Base-by-base conservation (phyloP, 2,329 filamentous ascomycete genomes). In the Fusarium pilosicola region DNA sequence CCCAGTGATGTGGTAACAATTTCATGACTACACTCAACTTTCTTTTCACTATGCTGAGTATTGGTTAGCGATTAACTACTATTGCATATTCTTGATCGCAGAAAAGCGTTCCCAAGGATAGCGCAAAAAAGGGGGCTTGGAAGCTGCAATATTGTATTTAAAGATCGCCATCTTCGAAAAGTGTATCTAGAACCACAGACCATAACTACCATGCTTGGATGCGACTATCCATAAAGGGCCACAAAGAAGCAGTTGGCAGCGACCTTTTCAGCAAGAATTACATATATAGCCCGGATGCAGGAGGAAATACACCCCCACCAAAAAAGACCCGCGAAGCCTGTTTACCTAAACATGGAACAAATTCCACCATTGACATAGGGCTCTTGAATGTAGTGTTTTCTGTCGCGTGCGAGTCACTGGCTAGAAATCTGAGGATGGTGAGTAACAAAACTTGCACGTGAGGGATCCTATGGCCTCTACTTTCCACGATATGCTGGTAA, bases 1-100 rank as follows among this genome's bases (percentile, higher is more conserved):
- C 73, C 18, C 67, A 76, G 58, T 76, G 48, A 74, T 32, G 49
- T 22, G 20, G 22, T 8, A 9, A 32, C 26, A 24, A 34, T 7
- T 38, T 10, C 11, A 18, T 30, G 24, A 32, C 39, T 17, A 22
- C 26, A 28, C 18, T 22, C 9, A n/a, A 32, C 7, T 11, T n/a
- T 30, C 10, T 22, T 24, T 41, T 41, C 13, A 17, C 22, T 30
- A 13, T 36, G n/a, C 17, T 41, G 54, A 39, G 32, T 44, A 57
- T n/a, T 34, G 41, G 30, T 30, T 41, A 24, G n/a, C 28, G 10
- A n/a, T 30, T 52, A 52, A 41, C 24, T 26, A 20, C 24, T 48
- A 22, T 24, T 24, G 24, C 32, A 39, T 6, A 17, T 24, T 30
- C 36, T 15, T n/a, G 30, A 41, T 26, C 18, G 38, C n/a, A 45